Evolutionary conservation across 2,329 filamentous ascomycete genomes (phyloP).

Genomic region (Aspergillus sergii): DNA sequence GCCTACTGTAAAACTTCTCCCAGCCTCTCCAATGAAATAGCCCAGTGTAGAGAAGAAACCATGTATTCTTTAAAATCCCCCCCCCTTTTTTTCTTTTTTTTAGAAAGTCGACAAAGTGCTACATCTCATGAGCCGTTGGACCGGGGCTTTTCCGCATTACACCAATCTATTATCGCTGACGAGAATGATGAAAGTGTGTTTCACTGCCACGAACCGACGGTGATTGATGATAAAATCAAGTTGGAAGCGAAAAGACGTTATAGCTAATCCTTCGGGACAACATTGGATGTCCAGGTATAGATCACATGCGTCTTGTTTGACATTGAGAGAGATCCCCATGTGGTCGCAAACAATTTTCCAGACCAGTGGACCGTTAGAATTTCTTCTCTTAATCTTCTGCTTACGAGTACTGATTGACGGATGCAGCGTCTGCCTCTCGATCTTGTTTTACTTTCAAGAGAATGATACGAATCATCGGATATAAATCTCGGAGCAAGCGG

Average conservation of each 20-base stretch:
- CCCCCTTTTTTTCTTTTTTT: no score
- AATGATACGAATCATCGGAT: not conserved
- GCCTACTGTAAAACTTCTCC: no score
- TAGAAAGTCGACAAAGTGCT: no score
- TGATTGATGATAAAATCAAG: not conserved
- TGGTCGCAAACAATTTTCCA: not conserved
- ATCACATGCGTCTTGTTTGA: not conserved
- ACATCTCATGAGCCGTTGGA: no score
- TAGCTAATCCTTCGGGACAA: not conserved
- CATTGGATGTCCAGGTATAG: not conserved
- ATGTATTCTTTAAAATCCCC: no score
- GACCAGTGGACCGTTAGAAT: not conserved
- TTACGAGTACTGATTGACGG: not conserved
- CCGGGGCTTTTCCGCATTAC: no score
- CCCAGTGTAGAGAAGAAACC: no score
- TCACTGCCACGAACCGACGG: no score
- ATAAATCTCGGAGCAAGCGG: not conserved
- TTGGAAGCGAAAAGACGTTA: not conserved
- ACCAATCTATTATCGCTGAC: no score
- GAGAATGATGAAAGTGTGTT: no score
- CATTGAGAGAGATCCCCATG: not conserved
- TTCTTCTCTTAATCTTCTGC: not conserved
- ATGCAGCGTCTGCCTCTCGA: not conserved
- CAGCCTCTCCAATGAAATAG: no score
- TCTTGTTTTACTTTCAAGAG: not conserved